Base-by-base conservation (phyloP, 2,329 filamentous ascomycete genomes). In the Phialophora chinensis region DNA sequence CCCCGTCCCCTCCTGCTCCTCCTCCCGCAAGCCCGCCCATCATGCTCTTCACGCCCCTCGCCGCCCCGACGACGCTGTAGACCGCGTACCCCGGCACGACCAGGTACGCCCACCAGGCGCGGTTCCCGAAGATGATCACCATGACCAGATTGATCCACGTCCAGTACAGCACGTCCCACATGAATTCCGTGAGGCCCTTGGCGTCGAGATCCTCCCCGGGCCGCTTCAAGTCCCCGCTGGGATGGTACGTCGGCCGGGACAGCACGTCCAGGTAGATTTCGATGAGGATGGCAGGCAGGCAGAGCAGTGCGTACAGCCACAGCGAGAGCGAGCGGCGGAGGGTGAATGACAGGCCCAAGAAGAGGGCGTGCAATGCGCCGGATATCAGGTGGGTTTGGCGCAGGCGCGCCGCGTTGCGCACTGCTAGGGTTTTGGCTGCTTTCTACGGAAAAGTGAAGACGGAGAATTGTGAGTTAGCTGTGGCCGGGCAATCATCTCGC, bases 101-200 rank as follows among this genome's bases (percentile, higher is more conserved):
- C 29, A 82, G 75, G 78, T 85, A 91, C 42, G 87, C 71, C 83
- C 87, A 87, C 89, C 89, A 91, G 3, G 83, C 91, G 81, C 90
- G 90, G 77, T 97, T 93, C 3, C 95, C 95, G 56, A 94, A 86
- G 31, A 96, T 70, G 17, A 90, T 85, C 14, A 90, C 93, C n/a
- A 90, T 78, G 8, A 89, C 79, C 49, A 92, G 82, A 62, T 89
- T 91, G 11, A 87, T 88, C 89, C 93, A 97, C 0, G 93, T 97
- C 81, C 96, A 92, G 87, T 97, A 98, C 61, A 97, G 83, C 58
- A 97, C 87, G 80, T 99, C 95, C 86, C 96, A 99, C 90, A 98
- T 92, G 83, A 96, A 98, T 80, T 97, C 95, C 11, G 94, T 98
- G 82, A 99, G 81, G 4, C 95, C 95, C 38, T 90, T 86, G 10